phyloP scores from a whole-genome alignment of 164 flowering plant species.

The Vitis rotundifolia region DNA sequence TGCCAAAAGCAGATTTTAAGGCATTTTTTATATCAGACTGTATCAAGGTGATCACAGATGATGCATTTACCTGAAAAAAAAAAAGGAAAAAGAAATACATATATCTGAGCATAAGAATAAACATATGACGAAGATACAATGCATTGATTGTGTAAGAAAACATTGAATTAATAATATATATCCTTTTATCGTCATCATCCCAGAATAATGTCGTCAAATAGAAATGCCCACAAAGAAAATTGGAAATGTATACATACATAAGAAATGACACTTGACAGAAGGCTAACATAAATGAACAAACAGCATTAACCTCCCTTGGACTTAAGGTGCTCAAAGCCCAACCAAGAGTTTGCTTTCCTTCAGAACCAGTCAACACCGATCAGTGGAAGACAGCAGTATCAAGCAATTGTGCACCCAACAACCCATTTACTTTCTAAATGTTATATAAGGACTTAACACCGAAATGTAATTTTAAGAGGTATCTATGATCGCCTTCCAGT shows the following conservation, averaged over 20 bases:
- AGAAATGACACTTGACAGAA: not conserved
- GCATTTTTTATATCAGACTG: slow-evolving; percentile 89
- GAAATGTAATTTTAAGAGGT: not conserved
- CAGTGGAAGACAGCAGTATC: not conserved
- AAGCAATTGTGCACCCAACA: not conserved
- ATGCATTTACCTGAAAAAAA: slow-evolving; percentile 70
- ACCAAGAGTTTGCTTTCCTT: not conserved
- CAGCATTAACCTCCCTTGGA: not conserved
- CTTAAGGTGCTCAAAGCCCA: not conserved
- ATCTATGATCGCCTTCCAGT: not conserved
- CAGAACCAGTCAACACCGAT: too few relatives aligned
- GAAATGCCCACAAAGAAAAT: not conserved
- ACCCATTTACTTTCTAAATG: not conserved
- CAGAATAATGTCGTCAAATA: not conserved
- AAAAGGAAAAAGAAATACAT: not conserved
- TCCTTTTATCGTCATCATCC: too few relatives aligned
- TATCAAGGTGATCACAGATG: slow-evolving; percentile 75
- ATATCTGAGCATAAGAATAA: slow-evolving; percentile 4
- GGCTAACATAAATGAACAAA: not conserved
- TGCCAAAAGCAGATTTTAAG: slow-evolving; percentile 84
- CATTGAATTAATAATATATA: too few relatives aligned
- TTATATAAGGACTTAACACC: too few relatives aligned
- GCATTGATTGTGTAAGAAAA: too few relatives aligned
- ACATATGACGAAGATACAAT: not conserved
- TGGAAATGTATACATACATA: not conserved